Percentiles rank a stretch among this genome's conserved stretches.
Conservation (phyloP, 2,329 filamentous ascomycete genomes). For the Aureobasidium musti region DNA sequence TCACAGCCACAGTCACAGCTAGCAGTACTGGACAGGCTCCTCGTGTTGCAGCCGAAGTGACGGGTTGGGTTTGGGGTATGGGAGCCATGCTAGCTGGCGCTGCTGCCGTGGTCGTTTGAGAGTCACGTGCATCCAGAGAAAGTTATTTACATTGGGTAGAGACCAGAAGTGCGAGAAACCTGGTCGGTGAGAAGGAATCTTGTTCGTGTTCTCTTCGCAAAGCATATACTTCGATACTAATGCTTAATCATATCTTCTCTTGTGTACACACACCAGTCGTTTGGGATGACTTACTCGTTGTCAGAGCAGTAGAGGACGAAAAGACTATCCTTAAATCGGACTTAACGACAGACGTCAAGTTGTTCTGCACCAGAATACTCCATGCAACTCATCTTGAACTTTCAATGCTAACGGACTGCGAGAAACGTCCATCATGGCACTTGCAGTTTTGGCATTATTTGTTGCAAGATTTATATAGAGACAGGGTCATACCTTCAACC, state of each 20-base stretch:
- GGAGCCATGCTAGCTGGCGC: conserved; percentile 14
- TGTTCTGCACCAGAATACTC: no score
- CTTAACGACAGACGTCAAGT: no score
- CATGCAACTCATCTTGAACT: no score
- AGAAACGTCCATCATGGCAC: no score
- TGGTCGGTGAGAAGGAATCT: not conserved
- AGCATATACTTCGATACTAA: not conserved
- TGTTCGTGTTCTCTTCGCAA: not conserved
- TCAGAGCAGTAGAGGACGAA: no score
- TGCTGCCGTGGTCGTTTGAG: conserved; percentile 15
- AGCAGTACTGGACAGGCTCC: not conserved
- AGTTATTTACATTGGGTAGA: not conserved
- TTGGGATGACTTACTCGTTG: no score
- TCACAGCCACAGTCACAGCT: conserved; percentile 17
- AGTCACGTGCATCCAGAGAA: not conserved
- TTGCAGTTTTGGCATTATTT: no score
- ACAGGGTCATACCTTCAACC: no score
- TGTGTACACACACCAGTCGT: not conserved
- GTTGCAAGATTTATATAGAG: no score
- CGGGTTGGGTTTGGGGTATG: conserved; percentile 18
- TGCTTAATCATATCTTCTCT: not conserved
- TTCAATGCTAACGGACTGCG: no score
- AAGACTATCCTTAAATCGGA: no score
- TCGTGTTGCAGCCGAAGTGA: not conserved
- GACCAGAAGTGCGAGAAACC: not conserved